Evolutionary conservation across 164 flowering plant species (phyloP).

Genomic region (Sedum album): DNA sequence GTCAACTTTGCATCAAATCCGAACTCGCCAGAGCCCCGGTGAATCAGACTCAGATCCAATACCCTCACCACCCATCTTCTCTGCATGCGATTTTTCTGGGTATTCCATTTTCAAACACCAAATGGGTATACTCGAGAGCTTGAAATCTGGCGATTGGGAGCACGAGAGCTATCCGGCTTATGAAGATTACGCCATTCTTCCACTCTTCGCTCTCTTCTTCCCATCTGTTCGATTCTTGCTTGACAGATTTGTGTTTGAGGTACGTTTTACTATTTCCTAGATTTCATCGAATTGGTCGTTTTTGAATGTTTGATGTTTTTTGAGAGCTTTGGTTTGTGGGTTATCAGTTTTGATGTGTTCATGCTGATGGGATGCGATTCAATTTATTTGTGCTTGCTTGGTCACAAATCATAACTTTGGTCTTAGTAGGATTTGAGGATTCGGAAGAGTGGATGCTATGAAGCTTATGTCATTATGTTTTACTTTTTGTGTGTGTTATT

Average conservation of each 20-base stretch:
- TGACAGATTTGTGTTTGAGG: conserved; percentile 82
- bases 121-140: background rate
- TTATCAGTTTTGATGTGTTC: background rate
- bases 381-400: background rate
- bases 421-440: background rate
- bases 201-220: conserved; percentile 60
- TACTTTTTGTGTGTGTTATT: background rate
- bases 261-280: conserved; percentile 9
- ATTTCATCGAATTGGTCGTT: background rate
- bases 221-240: conserved; percentile 70
- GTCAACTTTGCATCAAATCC: background rate
- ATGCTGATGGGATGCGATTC: background rate
- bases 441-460: background rate
- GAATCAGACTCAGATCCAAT: conserved; percentile 5
- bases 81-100: conserved; percentile 3
- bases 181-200: conserved; percentile 54
- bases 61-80: background rate
- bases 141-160: conserved; percentile 34
- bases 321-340: background rate
- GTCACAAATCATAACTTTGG: background rate
- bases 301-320: background rate
- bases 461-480: background rate
- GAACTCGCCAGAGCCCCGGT: background rate
- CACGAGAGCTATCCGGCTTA: conserved; percentile 62
- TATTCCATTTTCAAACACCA: background rate